Conservation (phyloP, 148 eudicot species). For the Persicaria maculosa region DNA sequence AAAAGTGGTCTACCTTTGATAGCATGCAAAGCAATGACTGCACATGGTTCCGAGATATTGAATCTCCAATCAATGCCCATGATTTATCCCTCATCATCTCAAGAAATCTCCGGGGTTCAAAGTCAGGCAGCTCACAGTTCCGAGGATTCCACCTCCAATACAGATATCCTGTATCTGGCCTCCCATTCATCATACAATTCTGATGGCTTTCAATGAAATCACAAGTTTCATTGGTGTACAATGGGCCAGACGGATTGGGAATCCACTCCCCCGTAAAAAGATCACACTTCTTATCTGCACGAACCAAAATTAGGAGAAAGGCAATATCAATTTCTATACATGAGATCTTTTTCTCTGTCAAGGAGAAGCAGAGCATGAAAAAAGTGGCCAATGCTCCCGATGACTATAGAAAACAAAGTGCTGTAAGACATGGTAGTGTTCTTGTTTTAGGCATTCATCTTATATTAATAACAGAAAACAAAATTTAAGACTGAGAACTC, state of each 20-base stretch:
- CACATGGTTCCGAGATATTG: conserved; percentile 57
- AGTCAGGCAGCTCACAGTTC: conserved; percentile 57
- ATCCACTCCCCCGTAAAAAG: conserved; percentile 70
- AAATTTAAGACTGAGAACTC: neutral
- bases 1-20: conserved; percentile 36
- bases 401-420: neutral
- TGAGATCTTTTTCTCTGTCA: neutral
- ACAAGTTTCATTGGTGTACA: conserved; percentile 68
- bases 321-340: neutral
- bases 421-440: no score
- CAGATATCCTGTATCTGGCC: conserved; percentile 69
- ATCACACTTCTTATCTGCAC: conserved; percentile 51
- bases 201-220: conserved; percentile 55
- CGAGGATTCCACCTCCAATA: conserved; percentile 77
- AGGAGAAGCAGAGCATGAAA: neutral
- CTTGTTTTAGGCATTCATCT: no score
- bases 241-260: conserved; percentile 50
- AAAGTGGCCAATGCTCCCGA: neutral
- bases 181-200: conserved; percentile 75
- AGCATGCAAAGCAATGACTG: conserved; percentile 56
- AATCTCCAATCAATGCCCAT: conserved; percentile 65
- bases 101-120: conserved; percentile 51
- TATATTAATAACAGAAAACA: no score
- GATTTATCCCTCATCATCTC: conserved; percentile 66
- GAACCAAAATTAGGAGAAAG: neutral